Evolutionary conservation across 2,329 filamentous ascomycete species (phyloP).

Genomic region (Thielaviopsis cerberus): DNA sequence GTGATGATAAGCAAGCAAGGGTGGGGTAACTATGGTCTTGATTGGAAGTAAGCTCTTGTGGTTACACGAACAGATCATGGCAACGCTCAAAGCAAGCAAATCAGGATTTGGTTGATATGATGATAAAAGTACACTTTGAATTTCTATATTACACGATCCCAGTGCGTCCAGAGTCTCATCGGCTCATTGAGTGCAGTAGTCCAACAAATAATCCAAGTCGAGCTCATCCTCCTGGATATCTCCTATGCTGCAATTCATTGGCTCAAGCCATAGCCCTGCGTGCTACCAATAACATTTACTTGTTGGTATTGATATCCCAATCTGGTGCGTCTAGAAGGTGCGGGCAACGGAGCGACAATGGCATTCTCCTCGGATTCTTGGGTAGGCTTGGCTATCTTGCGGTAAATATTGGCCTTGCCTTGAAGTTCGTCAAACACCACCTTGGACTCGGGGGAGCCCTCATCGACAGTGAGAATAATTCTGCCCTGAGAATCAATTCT

Average conservation of each 20-base stretch:
- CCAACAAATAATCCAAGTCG: neutral
- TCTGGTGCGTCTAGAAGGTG: neutral
- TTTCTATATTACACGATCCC: slow-evolving; percentile 11
- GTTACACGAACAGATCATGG: neutral
- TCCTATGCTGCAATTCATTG: slow-evolving; percentile 2
- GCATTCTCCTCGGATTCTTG: neutral
- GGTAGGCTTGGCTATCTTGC: slow-evolving; percentile 10
- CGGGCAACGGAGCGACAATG: neutral
- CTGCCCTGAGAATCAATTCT: slow-evolving; percentile 31
- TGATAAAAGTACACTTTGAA: slow-evolving; percentile 9
- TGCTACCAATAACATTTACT: slow-evolving; percentile 19
- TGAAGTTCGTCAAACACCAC: slow-evolving; percentile 29
- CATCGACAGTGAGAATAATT: slow-evolving; percentile 26
- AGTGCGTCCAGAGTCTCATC: neutral
- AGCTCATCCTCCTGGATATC: neutral
- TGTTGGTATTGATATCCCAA: slow-evolving; percentile 2
- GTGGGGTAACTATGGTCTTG: neutral
- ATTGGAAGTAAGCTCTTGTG: neutral
- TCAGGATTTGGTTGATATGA: neutral
- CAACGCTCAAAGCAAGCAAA: neutral
- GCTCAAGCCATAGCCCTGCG: slow-evolving; percentile 22
- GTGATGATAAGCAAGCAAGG: neutral
- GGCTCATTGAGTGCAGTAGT: neutral
- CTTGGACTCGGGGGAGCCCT: slow-evolving; percentile 21
- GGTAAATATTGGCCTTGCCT: slow-evolving; percentile 20